Conservation (phyloP, 2,329 filamentous ascomycete species). For the Chalaropsis thielavioides region DNA sequence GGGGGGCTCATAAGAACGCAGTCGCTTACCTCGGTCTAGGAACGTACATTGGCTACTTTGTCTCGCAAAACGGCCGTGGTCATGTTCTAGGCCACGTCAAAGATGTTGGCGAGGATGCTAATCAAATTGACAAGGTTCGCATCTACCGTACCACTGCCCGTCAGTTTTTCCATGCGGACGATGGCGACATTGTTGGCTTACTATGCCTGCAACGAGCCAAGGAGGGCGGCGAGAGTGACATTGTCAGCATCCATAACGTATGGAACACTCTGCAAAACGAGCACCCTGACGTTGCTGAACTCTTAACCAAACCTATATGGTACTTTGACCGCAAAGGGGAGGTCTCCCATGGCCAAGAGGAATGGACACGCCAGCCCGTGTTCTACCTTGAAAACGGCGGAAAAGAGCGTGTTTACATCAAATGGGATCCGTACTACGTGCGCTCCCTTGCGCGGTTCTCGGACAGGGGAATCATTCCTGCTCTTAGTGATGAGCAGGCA, state of each 20-base stretch:
- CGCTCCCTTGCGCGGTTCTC: constrained; percentile 61
- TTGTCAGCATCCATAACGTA: constrained; percentile 63
- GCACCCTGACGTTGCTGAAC: constrained; percentile 62
- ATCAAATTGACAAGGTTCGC: constrained; percentile 70
- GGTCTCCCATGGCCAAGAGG: constrained; percentile 56
- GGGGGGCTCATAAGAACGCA: constrained; percentile 67
- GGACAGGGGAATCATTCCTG: constrained; percentile 55
- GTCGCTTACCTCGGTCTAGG: constrained; percentile 84
- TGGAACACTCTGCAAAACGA: constrained; percentile 67
- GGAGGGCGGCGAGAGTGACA: constrained; percentile 71
- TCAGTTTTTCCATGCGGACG: constrained; percentile 50
- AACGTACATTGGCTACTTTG: constrained; percentile 74
- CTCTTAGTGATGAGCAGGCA: constrained; percentile 52
- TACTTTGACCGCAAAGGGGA: constrained; percentile 90
- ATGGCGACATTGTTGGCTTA: constrained; percentile 68
- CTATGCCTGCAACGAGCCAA: constrained; percentile 65
- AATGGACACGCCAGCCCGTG: constrained; percentile 56
- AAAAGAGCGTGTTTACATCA: constrained; percentile 42
- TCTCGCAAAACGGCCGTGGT: constrained; percentile 71
- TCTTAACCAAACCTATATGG: constrained; percentile 66
- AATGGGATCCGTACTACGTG: constrained; percentile 86
- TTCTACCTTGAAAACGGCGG: constrained; percentile 61
- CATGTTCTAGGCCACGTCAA: constrained; percentile 84
- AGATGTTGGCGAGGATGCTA: constrained; percentile 63
- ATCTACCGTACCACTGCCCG: constrained; percentile 76